These are phyloP conservation scores for Komagataella kurtzmanii DNA, from an alignment of 805 yeast species.

Conservation along the genomic window DNA sequence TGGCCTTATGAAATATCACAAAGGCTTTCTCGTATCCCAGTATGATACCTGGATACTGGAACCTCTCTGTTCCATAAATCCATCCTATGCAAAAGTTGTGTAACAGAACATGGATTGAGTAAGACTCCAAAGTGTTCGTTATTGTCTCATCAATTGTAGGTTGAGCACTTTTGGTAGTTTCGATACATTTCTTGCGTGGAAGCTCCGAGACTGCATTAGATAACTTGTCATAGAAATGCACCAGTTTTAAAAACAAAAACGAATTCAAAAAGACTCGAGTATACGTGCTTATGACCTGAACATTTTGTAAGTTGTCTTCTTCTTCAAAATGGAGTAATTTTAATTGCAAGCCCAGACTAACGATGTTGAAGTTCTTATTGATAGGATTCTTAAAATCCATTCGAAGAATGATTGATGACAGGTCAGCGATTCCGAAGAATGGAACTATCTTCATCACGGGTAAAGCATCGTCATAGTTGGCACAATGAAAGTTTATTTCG, in stretches of 20 bases:
- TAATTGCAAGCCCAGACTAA: neutral
- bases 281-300: neutral
- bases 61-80: conserved; percentile 36
- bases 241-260: neutral
- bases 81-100: conserved; percentile 68
- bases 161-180: neutral
- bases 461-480: neutral
- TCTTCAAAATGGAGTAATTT: neutral
- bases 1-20: conserved; percentile 42
- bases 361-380: neutral
- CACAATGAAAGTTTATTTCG: neutral
- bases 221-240: neutral
- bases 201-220: neutral
- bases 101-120: conserved; percentile 44
- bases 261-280: neutral
- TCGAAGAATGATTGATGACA: neutral
- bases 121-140: conserved; percentile 13
- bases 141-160: conserved; percentile 4
- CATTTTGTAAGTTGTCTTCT: neutral
- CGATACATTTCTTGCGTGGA: neutral
- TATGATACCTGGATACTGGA: conserved; percentile 49
- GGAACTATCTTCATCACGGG: neutral
- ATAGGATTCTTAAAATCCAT: neutral
- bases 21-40: conserved; percentile 66
- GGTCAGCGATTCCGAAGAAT: neutral